These are phyloP conservation scores for Candida sanyaensis DNA, from an alignment of 1,139 yeast genomes.

Conservation along the genomic window DNA sequence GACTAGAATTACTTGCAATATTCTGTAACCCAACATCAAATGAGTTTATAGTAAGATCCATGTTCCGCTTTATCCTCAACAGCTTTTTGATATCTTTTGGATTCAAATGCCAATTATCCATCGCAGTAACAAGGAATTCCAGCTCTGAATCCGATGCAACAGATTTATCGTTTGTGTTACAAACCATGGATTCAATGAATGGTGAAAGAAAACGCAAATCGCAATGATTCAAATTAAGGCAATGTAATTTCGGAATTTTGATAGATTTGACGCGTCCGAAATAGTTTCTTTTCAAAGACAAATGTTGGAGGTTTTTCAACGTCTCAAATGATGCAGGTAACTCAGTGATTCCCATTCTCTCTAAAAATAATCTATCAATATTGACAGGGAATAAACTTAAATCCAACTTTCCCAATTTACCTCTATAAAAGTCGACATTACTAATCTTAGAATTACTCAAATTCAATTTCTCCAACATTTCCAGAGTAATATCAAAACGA, in stretches of 20 bases:
- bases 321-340: background rate
- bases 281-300: background rate
- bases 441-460: background rate
- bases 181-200: background rate
- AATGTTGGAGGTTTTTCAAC: background rate
- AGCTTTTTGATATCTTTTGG: background rate
- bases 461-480: background rate
- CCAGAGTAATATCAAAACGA: background rate
- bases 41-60: background rate
- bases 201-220: background rate
- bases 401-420: background rate
- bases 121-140: background rate
- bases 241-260: background rate
- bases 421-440: background rate
- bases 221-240: background rate
- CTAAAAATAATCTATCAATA: background rate
- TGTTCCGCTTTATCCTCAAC: background rate
- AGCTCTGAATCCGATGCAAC: background rate
- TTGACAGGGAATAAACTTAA: background rate
- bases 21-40: background rate
- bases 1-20: background rate
- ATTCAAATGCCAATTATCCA: background rate
- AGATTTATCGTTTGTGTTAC: background rate
- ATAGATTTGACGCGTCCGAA: background rate
- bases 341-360: background rate